These are phyloP conservation scores for Trifolium dubium DNA, from an alignment of 306 rosid genomes.

Conservation along the genomic window DNA sequence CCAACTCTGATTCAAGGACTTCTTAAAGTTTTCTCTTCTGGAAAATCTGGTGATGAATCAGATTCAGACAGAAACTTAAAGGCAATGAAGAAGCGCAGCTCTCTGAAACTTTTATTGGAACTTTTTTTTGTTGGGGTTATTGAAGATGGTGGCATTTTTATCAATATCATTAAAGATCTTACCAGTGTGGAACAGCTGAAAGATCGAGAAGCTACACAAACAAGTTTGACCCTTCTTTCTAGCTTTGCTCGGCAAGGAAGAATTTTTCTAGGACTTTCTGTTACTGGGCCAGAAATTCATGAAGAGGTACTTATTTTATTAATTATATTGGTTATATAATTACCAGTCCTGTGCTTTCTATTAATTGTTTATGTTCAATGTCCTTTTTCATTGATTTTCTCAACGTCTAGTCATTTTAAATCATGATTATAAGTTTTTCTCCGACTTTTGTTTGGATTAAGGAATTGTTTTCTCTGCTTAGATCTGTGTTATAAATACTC, in stretches of 20 bases:
- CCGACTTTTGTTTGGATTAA: slow-evolving; percentile 23
- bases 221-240: slow-evolving; percentile 96
- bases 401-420: slow-evolving; percentile 20
- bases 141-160: slow-evolving; percentile 81
- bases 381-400: slow-evolving; percentile 26
- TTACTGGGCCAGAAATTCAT: slow-evolving; percentile 76
- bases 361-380: slow-evolving; percentile 10
- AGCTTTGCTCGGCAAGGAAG: slow-evolving; percentile 99
- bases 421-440: slow-evolving; percentile 9
- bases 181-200: slow-evolving; percentile 81
- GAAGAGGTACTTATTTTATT: slow-evolving; percentile 70
- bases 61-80: slow-evolving; percentile 83
- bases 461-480: slow-evolving; percentile 14
- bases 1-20: slow-evolving; percentile 94
- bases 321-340: slow-evolving; percentile 24
- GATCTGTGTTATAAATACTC: slow-evolving; percentile 37
- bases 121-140: slow-evolving; percentile 93
- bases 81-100: slow-evolving; percentile 98
- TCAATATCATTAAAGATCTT: slow-evolving; percentile 88
- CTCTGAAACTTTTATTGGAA: slow-evolving; percentile 86
- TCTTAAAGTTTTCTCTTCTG: slow-evolving; percentile 88
- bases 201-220: slow-evolving; percentile 92
- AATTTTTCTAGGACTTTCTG: slow-evolving; percentile 78
- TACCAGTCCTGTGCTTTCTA: neutral
- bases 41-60: slow-evolving; percentile 81